These are phyloP conservation scores for Drosera spatulata DNA, from an alignment of 179 eudicot species.

Conservation along the genomic window DNA sequence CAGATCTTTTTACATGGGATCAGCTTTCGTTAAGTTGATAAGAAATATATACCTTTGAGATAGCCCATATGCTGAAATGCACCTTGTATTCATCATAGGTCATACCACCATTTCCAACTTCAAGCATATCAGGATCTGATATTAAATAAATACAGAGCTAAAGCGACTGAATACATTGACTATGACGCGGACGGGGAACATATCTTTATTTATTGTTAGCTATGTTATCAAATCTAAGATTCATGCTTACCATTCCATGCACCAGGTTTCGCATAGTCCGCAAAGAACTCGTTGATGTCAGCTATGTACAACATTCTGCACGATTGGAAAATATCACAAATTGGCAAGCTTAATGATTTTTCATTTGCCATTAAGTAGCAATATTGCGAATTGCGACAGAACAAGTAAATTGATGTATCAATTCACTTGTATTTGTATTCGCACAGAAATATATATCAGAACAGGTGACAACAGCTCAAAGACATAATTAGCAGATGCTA, in stretches of 20 bases:
- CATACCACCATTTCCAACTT: slow-evolving; percentile 91
- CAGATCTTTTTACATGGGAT: no score
- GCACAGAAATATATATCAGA: background rate
- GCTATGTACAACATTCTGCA: background rate
- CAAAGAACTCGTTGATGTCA: background rate
- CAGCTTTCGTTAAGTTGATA: no score
- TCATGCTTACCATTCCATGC: background rate
- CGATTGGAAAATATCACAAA: no score
- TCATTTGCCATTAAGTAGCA: no score
- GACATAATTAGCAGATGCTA: background rate
- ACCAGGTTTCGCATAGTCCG: background rate
- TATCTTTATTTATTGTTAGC: no score
- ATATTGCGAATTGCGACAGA: no score
- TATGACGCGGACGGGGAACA: no score
- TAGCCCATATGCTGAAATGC: slow-evolving; percentile 89
- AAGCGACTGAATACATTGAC: no score
- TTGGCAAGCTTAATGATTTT: no score
- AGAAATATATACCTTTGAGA: slow-evolving; percentile 36
- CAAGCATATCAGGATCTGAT: slow-evolving; percentile 90
- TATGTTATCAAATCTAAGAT: background rate
- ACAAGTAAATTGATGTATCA: no score
- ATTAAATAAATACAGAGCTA: no score
- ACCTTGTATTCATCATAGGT: slow-evolving; percentile 52
- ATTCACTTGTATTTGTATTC: no score
- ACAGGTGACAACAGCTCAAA: background rate